These are phyloP conservation scores for Penicillium digitatum DNA, from an alignment of 2,329 filamentous ascomycete species.

Conservation along the genomic window DNA sequence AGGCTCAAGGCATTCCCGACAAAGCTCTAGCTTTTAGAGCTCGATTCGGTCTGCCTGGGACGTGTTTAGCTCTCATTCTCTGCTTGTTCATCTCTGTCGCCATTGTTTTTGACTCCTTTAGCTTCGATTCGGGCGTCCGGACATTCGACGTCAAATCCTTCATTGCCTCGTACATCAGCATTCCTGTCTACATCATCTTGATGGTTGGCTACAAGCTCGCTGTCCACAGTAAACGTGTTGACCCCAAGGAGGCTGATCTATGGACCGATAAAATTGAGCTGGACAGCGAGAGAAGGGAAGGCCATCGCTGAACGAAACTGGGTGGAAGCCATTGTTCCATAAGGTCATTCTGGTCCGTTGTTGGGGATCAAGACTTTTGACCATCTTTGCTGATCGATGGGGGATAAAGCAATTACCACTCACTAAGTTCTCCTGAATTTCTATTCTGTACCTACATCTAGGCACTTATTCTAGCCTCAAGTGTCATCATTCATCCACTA, in stretches of 20 bases:
- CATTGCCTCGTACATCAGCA: slow-evolving; percentile 70
- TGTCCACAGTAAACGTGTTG: slow-evolving; percentile 53
- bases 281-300: background rate
- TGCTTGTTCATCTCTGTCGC: slow-evolving; percentile 70
- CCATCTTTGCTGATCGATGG: background rate
- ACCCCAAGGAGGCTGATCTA: slow-evolving; percentile 60
- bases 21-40: slow-evolving; percentile 60
- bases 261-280: slow-evolving; percentile 43
- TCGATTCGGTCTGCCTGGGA: slow-evolving; percentile 67
- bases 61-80: slow-evolving; percentile 62
- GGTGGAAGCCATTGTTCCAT: background rate
- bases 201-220: slow-evolving; percentile 63
- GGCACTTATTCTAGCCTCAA: background rate
- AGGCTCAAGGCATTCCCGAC: slow-evolving; percentile 56
- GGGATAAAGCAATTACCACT: background rate
- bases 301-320: background rate
- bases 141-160: slow-evolving; percentile 68
- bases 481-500: background rate
- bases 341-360: background rate
- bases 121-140: slow-evolving; percentile 40
- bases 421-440: background rate
- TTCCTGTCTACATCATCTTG: slow-evolving; percentile 66
- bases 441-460: background rate
- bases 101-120: slow-evolving; percentile 73
- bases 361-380: background rate